Conservation (phyloP, 1,284 basidiomycete species). For the Heterobasidion parviporum region DNA sequence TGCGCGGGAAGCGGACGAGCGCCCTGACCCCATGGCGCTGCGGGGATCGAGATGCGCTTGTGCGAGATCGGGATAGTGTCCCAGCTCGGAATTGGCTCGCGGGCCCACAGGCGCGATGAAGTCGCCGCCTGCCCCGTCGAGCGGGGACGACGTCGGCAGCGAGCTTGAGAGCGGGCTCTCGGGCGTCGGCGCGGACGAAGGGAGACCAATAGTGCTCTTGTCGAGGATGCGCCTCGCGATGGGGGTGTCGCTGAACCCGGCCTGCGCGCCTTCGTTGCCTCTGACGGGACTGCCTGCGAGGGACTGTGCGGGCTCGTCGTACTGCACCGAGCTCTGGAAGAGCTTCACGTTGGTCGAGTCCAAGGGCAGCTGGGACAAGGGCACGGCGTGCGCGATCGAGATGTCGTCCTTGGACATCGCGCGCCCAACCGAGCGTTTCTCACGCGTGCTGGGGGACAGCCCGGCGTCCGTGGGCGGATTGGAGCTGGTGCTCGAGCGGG, state of each 20-base stretch:
- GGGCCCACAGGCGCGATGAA: slow-evolving; percentile 28
- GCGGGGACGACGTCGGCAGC: slow-evolving; percentile 37
- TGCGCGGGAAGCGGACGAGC: slow-evolving; percentile 15
- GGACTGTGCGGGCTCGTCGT: slow-evolving; percentile 13
- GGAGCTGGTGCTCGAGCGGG: slow-evolving; percentile 56
- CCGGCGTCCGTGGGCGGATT: slow-evolving; percentile 25
- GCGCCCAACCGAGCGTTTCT: slow-evolving; percentile 19
- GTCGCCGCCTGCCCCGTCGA: slow-evolving; percentile 30
- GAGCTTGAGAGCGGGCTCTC: slow-evolving; percentile 54
- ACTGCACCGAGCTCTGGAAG: slow-evolving; percentile 34
- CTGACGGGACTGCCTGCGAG: slow-evolving; percentile 45
- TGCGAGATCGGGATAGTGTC: slow-evolving; percentile 63
- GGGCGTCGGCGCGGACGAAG: slow-evolving; percentile 24
- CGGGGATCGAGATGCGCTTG: slow-evolving; percentile 22
- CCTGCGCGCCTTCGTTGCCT: slow-evolving; percentile 5
- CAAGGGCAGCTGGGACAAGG: slow-evolving; percentile 48
- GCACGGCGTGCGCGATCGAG: slow-evolving; percentile 46
- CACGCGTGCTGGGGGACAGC: slow-evolving; percentile 26
- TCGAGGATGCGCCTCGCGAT: slow-evolving; percentile 32
- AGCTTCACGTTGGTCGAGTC: slow-evolving; percentile 56
- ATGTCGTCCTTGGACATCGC: slow-evolving; percentile 58
- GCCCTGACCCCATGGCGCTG: slow-evolving; percentile 7
- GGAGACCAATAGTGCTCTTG: slow-evolving; percentile 26
- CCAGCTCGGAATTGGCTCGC: slow-evolving; percentile 70
- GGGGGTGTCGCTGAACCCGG: slow-evolving; percentile 26